Evolutionary conservation across 306 rosid species (phyloP), one percentile per base, ranked within the genome.

Genomic region (Prunus davidiana): DNA sequence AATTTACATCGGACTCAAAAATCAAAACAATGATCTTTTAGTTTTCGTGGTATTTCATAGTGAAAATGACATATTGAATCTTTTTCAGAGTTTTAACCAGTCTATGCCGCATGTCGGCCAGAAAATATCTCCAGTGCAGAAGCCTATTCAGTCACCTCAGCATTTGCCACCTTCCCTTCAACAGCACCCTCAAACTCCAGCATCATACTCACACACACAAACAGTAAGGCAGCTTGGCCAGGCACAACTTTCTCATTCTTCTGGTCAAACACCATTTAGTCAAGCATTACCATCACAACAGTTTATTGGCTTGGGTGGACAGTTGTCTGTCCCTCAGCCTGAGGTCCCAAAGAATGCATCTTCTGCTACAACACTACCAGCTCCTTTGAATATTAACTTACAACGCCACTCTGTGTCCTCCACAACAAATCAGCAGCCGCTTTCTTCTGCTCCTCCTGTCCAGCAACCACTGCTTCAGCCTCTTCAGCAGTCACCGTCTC

Each of bases 401-500:
- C 89, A 86, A 71, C 65, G 88, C 19, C 86, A 72, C 78, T 67
- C 87, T 19, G 18, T 78, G 72, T 71, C 86, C 74, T 45, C 79
- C 14, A 41, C 87, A 8, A 41, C 88, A 38, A 90, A 75, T 83
- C 87, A 81, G 83, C 91, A 75, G 80, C 89, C 86, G 68, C 77
- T 52, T 75, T 85, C 69, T 43, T 18, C 83, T 78, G 84, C 84
- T 79, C 69, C 88, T 64, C 69, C 89, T 64, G 66, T 72, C 76
- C 88, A 79, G 76, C 93, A 84, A 47, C 93, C 77, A 61, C 78
- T 83, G 47, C 84, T 84, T 85, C 97, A 88, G 62, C 79, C 88
- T 69, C 88, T 63, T 82, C 92, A 87, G 74, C 91, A 89, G 69
- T 84, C 97, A 19, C 92, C 97, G 71, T 92, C 97, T 75, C 97